Evolutionary conservation across 306 rosid species (phyloP), one percentile per base, ranked within the genome.

Genomic region (Nissolia schottii): DNA sequence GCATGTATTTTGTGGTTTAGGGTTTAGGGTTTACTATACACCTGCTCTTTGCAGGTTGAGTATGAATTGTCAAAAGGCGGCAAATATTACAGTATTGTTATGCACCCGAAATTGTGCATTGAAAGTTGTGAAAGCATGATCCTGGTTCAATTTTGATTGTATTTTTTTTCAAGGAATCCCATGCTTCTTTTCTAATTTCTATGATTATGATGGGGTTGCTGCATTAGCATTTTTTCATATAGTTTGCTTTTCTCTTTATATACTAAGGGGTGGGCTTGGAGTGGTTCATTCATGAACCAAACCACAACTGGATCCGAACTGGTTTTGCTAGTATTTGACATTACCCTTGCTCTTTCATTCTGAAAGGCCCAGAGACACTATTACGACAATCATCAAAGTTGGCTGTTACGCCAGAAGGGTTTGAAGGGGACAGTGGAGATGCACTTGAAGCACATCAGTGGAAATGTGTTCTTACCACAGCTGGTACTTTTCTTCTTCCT

Each of bases 371-470:
- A 28, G 98, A 94, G 82, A 75, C 70, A 27, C 84, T 94, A 73
- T 75, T 91, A 83, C 79, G 95, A 19, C 96, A 89, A 70, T 83
- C 94, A 34, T 89, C 97, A 66, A 75, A 65, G 68, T 73, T 85
- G 76, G 80, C 73, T 41, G 35, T 73, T 57, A 75, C 87, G 63
- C 15, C 88, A 80, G 96, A 91, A 70, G 85, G 83, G 46, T 86
- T 78, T 67, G 92, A 85, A 31, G 82, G 83, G 71, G 96, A 91
- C 3, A 71, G 62, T 37, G 88, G 96, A 57, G 98, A 94, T 85
- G 94, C 92, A 83, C 40, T 87, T 81, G 98, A 94, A 77, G 85
- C 88, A 18, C 85, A 94, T 75, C 75, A 81, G 77, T 94, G 98
- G 98, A 94, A 91, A 83, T 94, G 94, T 66, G 85, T 87, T 79